A percentile compares a stretch with the other conserved stretches of the same genome.
Evolutionary conservation across 345 rosid species (phyloP).

Genomic region (Citrus glauca): DNA sequence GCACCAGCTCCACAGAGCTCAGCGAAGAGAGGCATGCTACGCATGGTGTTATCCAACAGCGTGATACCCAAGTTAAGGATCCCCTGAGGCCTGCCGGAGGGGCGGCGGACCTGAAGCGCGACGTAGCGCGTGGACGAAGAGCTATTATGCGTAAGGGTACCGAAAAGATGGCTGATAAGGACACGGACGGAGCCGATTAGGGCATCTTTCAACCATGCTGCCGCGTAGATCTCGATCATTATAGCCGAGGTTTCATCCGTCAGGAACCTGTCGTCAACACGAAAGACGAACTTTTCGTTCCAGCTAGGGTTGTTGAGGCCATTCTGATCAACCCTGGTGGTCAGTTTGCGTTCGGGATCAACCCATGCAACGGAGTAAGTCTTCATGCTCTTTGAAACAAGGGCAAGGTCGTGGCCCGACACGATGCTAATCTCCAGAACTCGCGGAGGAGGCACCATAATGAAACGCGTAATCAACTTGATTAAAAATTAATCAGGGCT

Average conservation of each 20-base stretch:
- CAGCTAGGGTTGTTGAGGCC: conserved; percentile 70
- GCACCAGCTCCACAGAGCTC: conserved; percentile 35
- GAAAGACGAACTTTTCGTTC: conserved; percentile 86
- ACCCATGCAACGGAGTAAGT: conserved; percentile 85
- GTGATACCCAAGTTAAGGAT: conserved; percentile 68
- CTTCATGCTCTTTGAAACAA: conserved; percentile 70
- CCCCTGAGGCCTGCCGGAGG: conserved; percentile 90
- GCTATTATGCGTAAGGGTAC: conserved; percentile 15
- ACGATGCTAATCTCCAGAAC: conserved; percentile 68
- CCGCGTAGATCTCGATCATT: conserved; percentile 73
- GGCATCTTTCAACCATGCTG: conserved; percentile 83
- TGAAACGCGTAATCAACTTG: background rate
- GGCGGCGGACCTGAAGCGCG: conserved; percentile 63
- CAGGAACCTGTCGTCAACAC: conserved; percentile 62
- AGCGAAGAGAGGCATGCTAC: conserved; percentile 75
- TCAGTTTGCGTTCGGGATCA: conserved; percentile 56
- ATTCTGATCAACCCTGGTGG: conserved; percentile 64
- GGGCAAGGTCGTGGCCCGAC: conserved; percentile 76
- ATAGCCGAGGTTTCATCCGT: conserved; percentile 53
- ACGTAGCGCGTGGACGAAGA: conserved; percentile 36
- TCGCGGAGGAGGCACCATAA: conserved; percentile 29
- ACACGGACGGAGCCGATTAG: conserved; percentile 68
- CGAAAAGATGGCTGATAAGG: conserved; percentile 45
- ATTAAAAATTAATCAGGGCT: too few relatives aligned
- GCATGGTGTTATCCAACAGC: conserved; percentile 59